A percentile compares a stretch with the other conserved stretches of the same genome.
These are phyloP conservation scores for Hippophae rhamnoides DNA, from an alignment of 306 rosid species.

Conservation along the genomic window DNA sequence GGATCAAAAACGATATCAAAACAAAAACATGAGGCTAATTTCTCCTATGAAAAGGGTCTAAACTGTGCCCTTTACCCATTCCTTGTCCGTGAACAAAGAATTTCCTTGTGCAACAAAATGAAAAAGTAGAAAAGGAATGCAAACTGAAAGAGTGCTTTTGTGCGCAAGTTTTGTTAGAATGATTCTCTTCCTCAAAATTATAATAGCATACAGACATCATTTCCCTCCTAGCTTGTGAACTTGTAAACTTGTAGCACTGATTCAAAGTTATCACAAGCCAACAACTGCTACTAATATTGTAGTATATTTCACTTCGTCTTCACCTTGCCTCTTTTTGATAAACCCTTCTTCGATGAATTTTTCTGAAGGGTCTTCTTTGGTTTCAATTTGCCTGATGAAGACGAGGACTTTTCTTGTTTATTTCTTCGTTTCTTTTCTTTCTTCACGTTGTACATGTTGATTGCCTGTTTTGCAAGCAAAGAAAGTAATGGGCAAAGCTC, in stretches of 20 bases:
- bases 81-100: too few species aligned
- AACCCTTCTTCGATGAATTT: slow-evolving; percentile 40
- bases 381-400: slow-evolving; percentile 54
- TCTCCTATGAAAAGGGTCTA: too few species aligned
- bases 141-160: too few species aligned
- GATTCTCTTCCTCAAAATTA: too few species aligned
- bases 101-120: too few species aligned
- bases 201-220: too few species aligned
- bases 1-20: too few species aligned
- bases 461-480: slow-evolving; percentile 41
- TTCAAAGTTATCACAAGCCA: slow-evolving; percentile 17
- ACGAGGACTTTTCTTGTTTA: slow-evolving; percentile 32
- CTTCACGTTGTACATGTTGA: slow-evolving; percentile 64
- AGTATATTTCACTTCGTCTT: slow-evolving; percentile 34
- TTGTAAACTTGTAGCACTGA: slow-evolving; percentile 6
- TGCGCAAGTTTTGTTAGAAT: too few species aligned
- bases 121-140: too few species aligned
- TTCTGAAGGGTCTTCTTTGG: slow-evolving; percentile 42
- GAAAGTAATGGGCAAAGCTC: neutral
- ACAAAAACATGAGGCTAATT: too few species aligned
- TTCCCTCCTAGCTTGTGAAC: too few species aligned
- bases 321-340: slow-evolving; percentile 39
- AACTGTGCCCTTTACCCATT: too few species aligned
- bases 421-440: slow-evolving; percentile 49
- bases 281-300: slow-evolving; percentile 9